Percentiles rank a stretch among this genome's conserved stretches.
These are phyloP conservation scores for Colletotrichum viniferum DNA, from an alignment of 2,329 filamentous ascomycete species.

Conservation along the genomic window DNA sequence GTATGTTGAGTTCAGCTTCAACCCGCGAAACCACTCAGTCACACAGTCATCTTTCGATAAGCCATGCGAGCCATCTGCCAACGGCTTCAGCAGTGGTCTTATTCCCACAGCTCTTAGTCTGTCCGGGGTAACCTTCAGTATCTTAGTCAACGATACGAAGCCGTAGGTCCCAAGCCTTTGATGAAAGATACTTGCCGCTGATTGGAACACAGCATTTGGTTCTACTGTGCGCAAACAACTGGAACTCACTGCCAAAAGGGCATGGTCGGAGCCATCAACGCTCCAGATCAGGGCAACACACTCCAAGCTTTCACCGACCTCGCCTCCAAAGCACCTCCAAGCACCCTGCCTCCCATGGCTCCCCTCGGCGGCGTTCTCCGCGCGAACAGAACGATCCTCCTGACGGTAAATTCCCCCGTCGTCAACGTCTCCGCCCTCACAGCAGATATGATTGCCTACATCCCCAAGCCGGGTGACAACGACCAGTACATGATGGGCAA, in stretches of 20 bases:
- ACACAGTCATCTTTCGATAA: conserved; percentile 43
- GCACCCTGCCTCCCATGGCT: conserved; percentile 36
- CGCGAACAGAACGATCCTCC: conserved; percentile 35
- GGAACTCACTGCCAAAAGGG: conserved; percentile 41
- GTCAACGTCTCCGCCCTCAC: conserved; percentile 30
- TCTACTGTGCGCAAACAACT: conserved; percentile 39
- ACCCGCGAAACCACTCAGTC: conserved; percentile 41
- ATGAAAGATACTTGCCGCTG: not conserved
- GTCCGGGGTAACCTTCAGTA: conserved; percentile 36
- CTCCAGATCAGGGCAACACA: conserved; percentile 37
- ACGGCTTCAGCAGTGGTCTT: conserved; percentile 44
- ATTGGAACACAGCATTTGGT: conserved; percentile 28
- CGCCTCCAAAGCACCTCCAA: conserved; percentile 35
- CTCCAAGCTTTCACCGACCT: conserved; percentile 38
- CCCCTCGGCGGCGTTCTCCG: conserved; percentile 38
- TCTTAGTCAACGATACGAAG: conserved; percentile 32
- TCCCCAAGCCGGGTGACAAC: conserved; percentile 2
- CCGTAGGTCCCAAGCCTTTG: conserved; percentile 15
- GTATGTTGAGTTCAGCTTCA: conserved; percentile 38
- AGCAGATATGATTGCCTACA: not conserved
- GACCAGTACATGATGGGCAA: conserved; percentile 32
- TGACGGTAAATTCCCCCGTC: conserved; percentile 29
- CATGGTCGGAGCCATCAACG: conserved; percentile 54
- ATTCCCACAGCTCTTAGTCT: conserved; percentile 34
- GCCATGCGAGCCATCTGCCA: conserved; percentile 41